Conservation (phyloP, 345 rosid genomes). For the Mangifera indica region DNA sequence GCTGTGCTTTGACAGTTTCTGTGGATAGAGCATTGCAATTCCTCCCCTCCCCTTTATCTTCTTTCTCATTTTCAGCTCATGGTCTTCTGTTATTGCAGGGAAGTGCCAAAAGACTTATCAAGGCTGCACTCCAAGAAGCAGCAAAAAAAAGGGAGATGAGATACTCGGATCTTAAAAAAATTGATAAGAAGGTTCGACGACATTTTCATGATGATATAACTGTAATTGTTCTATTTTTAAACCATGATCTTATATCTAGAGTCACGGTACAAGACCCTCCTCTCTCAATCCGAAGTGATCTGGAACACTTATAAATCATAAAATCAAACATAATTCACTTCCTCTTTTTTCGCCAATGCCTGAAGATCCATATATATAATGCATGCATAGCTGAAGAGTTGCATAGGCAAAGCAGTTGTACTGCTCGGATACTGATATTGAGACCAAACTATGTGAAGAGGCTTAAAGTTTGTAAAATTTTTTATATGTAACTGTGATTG, state of each 20-base stretch:
- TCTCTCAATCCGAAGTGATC: constrained; percentile 62
- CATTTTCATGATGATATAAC: constrained; percentile 97
- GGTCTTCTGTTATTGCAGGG: constrained; percentile 46
- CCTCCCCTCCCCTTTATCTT: neutral
- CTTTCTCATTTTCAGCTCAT: neutral
- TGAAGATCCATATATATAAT: neutral
- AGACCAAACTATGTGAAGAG: constrained; percentile 9
- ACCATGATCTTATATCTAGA: constrained; percentile 75
- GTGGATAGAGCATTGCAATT: neutral
- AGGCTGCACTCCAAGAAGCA: constrained; percentile 89
- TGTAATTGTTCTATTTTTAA: constrained; percentile 76
- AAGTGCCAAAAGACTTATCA: constrained; percentile 82
- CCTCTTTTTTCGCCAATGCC: constrained; percentile 3
- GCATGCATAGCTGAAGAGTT: constrained; percentile 3
- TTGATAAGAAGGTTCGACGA: constrained; percentile 84
- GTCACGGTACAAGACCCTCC: constrained; percentile 52
- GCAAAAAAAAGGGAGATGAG: constrained; percentile 85
- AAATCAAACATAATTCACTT: constrained; percentile 21
- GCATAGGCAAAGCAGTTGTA: constrained; percentile 19
- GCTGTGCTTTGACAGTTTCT: neutral
- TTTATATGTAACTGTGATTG: neutral
- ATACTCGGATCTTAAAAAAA: constrained; percentile 82
- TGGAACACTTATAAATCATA: constrained; percentile 45
- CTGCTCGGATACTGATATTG: neutral
- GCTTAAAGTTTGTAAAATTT: constrained; percentile 15